These are phyloP conservation scores for Fraxinus latifolia DNA, from an alignment of 305 asterid genomes.

Conservation along the genomic window DNA sequence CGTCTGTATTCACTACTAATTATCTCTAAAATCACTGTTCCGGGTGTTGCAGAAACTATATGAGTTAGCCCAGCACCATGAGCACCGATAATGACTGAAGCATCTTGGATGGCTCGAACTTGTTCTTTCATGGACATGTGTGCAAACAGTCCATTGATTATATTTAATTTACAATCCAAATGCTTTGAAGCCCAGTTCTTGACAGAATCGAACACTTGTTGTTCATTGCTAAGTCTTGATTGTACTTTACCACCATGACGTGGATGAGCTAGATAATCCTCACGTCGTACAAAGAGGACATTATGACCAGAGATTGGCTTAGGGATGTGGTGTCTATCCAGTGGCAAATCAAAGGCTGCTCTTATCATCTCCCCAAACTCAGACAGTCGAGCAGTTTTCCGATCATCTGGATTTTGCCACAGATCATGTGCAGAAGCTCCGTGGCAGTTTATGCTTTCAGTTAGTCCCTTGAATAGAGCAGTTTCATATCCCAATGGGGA, in stretches of 20 bases:
- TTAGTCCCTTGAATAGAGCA: slow-evolving; percentile 76
- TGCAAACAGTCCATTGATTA: slow-evolving; percentile 81
- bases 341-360: slow-evolving; percentile 70
- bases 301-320: slow-evolving; percentile 45
- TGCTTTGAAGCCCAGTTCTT: slow-evolving; percentile 58
- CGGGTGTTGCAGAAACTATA: slow-evolving; percentile 62
- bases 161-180: slow-evolving; percentile 47
- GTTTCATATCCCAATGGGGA: slow-evolving; percentile 95
- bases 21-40: slow-evolving; percentile 68
- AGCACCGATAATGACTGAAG: slow-evolving; percentile 81
- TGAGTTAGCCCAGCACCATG: slow-evolving; percentile 98
- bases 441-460: slow-evolving; percentile 52
- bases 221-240: slow-evolving; percentile 82
- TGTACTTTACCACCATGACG: slow-evolving; percentile 87
- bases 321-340: slow-evolving; percentile 39
- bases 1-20: slow-evolving; percentile 69
- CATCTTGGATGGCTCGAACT: slow-evolving; percentile 80
- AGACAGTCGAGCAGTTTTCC: slow-evolving; percentile 75
- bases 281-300: slow-evolving; percentile 86
- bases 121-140: slow-evolving; percentile 99
- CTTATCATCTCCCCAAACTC: slow-evolving; percentile 98
- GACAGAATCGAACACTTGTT: slow-evolving; percentile 61
- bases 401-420: slow-evolving; percentile 58
- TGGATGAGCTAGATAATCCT: slow-evolving; percentile 93
- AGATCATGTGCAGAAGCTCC: slow-evolving; percentile 71